Base-by-base conservation (phyloP, 768 basidiomycete genomes). In the Leccinum variicolor region DNA sequence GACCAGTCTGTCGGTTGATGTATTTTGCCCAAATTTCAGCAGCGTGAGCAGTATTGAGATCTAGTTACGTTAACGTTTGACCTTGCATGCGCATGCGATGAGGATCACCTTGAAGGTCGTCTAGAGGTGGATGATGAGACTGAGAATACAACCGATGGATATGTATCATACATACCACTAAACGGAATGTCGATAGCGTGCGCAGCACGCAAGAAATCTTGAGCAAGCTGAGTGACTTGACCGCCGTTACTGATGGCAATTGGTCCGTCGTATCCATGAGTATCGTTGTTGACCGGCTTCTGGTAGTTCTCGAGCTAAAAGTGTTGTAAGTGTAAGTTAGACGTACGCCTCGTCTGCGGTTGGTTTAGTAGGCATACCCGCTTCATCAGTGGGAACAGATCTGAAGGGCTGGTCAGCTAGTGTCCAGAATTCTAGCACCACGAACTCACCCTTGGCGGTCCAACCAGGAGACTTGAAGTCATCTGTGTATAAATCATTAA, bases 11-110 rank as follows among this genome's bases (percentile, higher is more conserved):
- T 62, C 84, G 79, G 71, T 87, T 87, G 77, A 89, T 86, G 66
- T 87, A 89, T 68, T 89, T 88, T 51, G 86, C 86, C 86, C 86
- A 87, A 55, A 87, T 84, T 69, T 87, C 87, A 54, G 86, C 79
- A 23, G 76, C 85, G 62, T 87, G 83, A 28, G 80, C 67, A 23
- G 85, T 84, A 52, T 76, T 71, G 41, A 86, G 76, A 69, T 87
- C 86, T 79, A 54, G 48, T 52, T 19, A 47, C 2, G 19, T 50
- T n/a, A 66, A 21, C 29, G 43, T 50, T 21, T 23, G 41, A 39
- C 47, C 31, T 13, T 57, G 25, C 11, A 51, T 39, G 25, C 25
- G 23, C 41, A 54, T n/a, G 36, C 10, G 43, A 17, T 10, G 45
- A 15, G 15, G 7, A 55, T 50, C 53, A 75, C 81, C 81, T 73